Conservation (phyloP, 2,329 filamentous ascomycete species). For the Diaporthe helianthi region DNA sequence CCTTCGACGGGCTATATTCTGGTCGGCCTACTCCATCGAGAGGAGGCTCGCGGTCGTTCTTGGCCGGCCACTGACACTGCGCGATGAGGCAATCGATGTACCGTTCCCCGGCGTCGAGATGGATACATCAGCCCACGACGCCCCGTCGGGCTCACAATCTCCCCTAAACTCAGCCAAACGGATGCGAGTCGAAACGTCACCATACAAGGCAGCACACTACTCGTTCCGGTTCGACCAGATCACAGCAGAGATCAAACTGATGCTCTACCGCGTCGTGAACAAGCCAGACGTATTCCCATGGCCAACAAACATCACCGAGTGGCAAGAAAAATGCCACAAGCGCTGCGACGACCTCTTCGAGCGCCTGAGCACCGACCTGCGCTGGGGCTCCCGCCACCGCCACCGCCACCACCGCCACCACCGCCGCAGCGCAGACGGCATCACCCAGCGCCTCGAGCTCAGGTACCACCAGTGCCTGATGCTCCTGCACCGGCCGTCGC, state of each 20-base stretch:
- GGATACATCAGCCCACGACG: not conserved
- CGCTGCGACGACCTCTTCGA: conserved; percentile 35
- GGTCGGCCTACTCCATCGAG: conserved; percentile 41
- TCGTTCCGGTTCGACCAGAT: conserved; percentile 35
- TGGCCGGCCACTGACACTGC: conserved; percentile 40
- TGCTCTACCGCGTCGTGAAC: conserved; percentile 37
- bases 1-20: conserved; percentile 41
- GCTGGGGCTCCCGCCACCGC: conserved; percentile 13
- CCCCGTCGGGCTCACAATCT: not conserved
- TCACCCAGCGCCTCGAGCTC: conserved; percentile 40
- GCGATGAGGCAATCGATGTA: conserved; percentile 35
- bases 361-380: not conserved
- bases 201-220: conserved; percentile 33
- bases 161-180: conserved; percentile 33
- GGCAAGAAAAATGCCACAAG: conserved; percentile 37
- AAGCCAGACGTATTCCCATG: conserved; percentile 39
- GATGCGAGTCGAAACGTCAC: conserved; percentile 36
- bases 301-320: conserved; percentile 37
- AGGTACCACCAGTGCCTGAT: conserved; percentile 44
- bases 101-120: not conserved
- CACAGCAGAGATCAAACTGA: conserved; percentile 34
- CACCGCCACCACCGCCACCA: too few relatives aligned
- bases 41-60: conserved; percentile 39
- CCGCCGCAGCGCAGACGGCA: conserved; percentile 33
- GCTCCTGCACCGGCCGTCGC: conserved; percentile 43